Evolutionary conservation across 2,329 filamentous ascomycete genomes (phyloP), one percentile per base, ranked within the genome.

Genomic region (Aspergillus sp.): DNA sequence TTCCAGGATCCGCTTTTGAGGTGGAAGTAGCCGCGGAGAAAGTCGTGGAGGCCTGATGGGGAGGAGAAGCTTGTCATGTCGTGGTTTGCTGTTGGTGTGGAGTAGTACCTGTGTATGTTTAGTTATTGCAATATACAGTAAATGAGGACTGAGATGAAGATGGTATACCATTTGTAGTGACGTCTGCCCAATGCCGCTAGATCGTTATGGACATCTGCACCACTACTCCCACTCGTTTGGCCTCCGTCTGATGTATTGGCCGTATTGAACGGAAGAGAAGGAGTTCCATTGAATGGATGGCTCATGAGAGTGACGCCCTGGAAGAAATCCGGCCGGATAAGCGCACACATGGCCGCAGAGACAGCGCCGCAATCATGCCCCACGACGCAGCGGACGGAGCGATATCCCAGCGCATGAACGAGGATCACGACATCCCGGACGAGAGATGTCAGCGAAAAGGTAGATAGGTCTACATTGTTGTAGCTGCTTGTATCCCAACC

Each of bases 321-420:
- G 62, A 87, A 85, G 30, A 87, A 64, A 60, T 87, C 83, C 0
- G 81, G 81, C 1, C 83, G 70, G 51, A 79, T 76, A 19, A 86
- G 63, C 0, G 80, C 79, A 46, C 77, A 77, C 66, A 78, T 72
- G 11, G 78, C 74, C 0, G 79, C 76, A 2, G 75, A 74, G 3
- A 85, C 76, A 6, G 76, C 82, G 5, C 83, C 83, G 45, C 83
- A 82, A 61, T 86, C 83, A 56, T 86, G 82, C 3, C 83, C 82
- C 1, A 85, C 71, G 28, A 86, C 71, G 55, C 79, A 80, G 37
- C 71, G 63, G 3, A 81, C 81, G 8, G 73, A 64, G 8, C 66
- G 67, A 56, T 85, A 82, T 0, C 82, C 82, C 10, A 87, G 63
- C 0, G 75, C 77, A 52, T 80, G 70, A 0, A 85, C 76, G 4